Conservation (phyloP, 2,329 filamentous ascomycete genomes). For the Calonectria pseudoreteaudii region DNA sequence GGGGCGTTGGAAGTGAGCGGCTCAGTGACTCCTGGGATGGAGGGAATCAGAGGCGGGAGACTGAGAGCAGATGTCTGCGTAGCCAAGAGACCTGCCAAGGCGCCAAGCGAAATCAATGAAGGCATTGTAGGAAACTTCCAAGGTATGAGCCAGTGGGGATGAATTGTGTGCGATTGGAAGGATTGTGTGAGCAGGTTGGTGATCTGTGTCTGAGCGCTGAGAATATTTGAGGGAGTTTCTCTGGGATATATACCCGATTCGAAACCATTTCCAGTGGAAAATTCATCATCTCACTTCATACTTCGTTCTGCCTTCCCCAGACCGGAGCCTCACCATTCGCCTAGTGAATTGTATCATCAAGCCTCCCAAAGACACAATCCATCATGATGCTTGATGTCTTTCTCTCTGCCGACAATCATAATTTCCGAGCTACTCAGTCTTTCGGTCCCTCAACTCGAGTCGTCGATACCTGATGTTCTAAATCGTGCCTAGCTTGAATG, state of each 20-base stretch:
- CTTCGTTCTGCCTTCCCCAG: neutral
- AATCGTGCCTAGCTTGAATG: slow-evolving; percentile 29
- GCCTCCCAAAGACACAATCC: slow-evolving; percentile 36
- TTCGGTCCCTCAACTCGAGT: neutral
- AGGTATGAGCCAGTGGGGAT: neutral
- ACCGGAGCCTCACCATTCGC: neutral
- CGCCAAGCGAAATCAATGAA: slow-evolving; percentile 32
- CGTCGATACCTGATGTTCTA: slow-evolving; percentile 15
- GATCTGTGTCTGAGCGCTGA: slow-evolving; percentile 26
- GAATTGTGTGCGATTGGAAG: neutral
- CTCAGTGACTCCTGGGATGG: slow-evolving; percentile 70
- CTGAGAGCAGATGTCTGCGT: slow-evolving; percentile 43
- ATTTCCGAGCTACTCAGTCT: slow-evolving; percentile 25
- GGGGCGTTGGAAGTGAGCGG: slow-evolving; percentile 62
- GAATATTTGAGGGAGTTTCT: slow-evolving; percentile 39
- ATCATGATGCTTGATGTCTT: neutral
- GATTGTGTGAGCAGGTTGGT: slow-evolving; percentile 35
- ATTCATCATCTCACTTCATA: neutral
- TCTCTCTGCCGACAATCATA: slow-evolving; percentile 23
- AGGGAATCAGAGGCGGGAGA: slow-evolving; percentile 68
- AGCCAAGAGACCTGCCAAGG: slow-evolving; percentile 33
- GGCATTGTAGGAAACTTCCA: slow-evolving; percentile 23
- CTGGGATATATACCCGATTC: slow-evolving; percentile 28
- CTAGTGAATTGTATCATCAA: slow-evolving; percentile 35
- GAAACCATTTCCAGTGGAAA: neutral